These are phyloP conservation scores for Trichoderma citrinoviride DNA, from an alignment of 2,329 filamentous ascomycete genomes.

Conservation along the genomic window DNA sequence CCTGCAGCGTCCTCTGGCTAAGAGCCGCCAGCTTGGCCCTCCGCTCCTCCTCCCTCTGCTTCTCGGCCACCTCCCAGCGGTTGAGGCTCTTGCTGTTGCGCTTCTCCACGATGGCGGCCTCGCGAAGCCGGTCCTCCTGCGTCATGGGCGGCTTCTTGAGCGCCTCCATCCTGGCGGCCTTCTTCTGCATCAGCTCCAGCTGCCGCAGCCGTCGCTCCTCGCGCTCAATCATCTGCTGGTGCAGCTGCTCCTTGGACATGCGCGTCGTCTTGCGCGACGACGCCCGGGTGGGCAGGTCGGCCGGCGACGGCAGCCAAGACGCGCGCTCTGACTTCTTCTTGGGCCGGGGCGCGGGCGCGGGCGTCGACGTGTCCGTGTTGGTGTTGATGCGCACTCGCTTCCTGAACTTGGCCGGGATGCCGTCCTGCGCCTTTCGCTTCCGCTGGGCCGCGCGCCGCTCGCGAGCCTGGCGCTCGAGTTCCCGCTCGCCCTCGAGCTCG, in stretches of 20 bases:
- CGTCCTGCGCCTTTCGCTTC: constrained; percentile 79
- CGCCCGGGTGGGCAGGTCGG: constrained; percentile 57
- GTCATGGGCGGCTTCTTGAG: constrained; percentile 79
- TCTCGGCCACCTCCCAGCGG: constrained; percentile 91
- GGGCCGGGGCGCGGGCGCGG: constrained; percentile 46
- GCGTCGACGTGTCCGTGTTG: constrained; percentile 30
- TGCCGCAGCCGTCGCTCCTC: constrained; percentile 70
- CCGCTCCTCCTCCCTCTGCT: constrained; percentile 79
- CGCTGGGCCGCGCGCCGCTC: constrained; percentile 63
- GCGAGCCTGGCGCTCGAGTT: constrained; percentile 74
- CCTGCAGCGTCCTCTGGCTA: constrained; percentile 80
- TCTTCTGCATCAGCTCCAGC: constrained; percentile 63
- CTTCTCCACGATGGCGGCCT: constrained; percentile 80
- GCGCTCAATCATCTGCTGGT: constrained; percentile 71
- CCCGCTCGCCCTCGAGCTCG: constrained; percentile 82
- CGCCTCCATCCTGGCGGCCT: constrained; percentile 68
- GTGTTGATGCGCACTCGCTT: constrained; percentile 75
- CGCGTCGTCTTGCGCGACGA: constrained; percentile 58
- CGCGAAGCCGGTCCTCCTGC: constrained; percentile 78
- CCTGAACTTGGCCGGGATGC: constrained; percentile 65
- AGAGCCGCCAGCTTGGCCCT: constrained; percentile 80
- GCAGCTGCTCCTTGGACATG: constrained; percentile 59
- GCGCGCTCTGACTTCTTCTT: constrained; percentile 61
- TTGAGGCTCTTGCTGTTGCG: constrained; percentile 87
- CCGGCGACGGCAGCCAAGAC: constrained; percentile 55